Evolutionary conservation across 371 early-diverging fungal species (phyloP), one percentile per base, ranked within the genome.

Genomic region (Apophysomyces trapeziformis): DNA sequence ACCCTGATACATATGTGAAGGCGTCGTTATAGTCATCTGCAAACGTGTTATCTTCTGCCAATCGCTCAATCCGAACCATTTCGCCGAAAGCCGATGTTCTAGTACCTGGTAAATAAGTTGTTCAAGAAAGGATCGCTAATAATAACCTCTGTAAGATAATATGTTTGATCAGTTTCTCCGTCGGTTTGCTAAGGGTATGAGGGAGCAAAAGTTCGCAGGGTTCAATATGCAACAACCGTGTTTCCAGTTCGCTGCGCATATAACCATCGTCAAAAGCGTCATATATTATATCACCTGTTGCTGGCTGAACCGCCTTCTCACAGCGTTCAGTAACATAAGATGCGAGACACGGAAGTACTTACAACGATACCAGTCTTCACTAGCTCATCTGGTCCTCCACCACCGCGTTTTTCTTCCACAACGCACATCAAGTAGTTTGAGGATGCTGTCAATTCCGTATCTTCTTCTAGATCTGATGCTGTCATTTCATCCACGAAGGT

Each of bases 191-290:
- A 59, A 91, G 65, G 1, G 58, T 37, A 0, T 58, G 47, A 0
- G 96, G 90, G 0, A 92, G 61, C 16, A 96, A 74, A 7, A 96
- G 63, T 72, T 96, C 96, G 37, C 86, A 79, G 0, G 95, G 94
- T 38, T 85, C 88, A 41, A 94, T 73, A 68, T 94, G 93, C 54
- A 85, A 71, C 37, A 96, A 38, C 1, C 94, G 85, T 0, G 95
- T 93, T 66, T 94, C 95, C 8, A 95, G 81, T 61, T 91, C 93
- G 37, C 72, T 81, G 37, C 92, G 81, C 78, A 91, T 79, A 64
- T 79, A 83, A 0, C 85, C 82, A 67, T 95, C 95, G 13, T 83
- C 76, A 69, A 93, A 95, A 32, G 78, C 70, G 63, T 95, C 95
- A 63, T 89, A 91, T 4, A 93, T 73, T 13, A 95, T 77, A 56